phyloP scores from a whole-genome alignment of 495 filamentous ascomycete species.

The Glonium stellatum region DNA sequence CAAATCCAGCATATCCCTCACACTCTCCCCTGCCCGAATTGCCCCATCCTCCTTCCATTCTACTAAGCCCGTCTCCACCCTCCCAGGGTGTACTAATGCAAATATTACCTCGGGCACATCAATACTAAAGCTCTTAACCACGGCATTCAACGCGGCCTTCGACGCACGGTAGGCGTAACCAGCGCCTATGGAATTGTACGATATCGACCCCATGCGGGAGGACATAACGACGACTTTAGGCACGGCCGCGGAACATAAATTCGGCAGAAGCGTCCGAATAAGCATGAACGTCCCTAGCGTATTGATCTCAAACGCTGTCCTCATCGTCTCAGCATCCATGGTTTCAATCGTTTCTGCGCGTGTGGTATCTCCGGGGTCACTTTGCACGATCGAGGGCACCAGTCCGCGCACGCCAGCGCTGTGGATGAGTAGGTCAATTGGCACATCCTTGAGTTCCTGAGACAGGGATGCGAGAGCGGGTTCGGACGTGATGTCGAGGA shows the following conservation, averaged over 20 bases:
- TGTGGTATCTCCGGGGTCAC: constrained; percentile 25
- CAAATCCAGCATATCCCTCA: constrained; percentile 33
- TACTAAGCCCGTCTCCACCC: constrained; percentile 40
- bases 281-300: constrained; percentile 32
- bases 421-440: constrained; percentile 35
- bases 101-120: constrained; percentile 37
- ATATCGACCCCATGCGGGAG: constrained; percentile 38
- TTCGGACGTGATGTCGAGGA: constrained; percentile 10
- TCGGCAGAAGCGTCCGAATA: constrained; percentile 28
- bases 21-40: constrained; percentile 35
- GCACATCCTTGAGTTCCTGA: constrained; percentile 5
- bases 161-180: constrained; percentile 71
- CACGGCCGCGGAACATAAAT: constrained; percentile 13
- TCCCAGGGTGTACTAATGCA: constrained; percentile 39
- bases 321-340: constrained; percentile 33
- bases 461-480: constrained; percentile 16
- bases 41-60: constrained; percentile 38
- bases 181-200: constrained; percentile 55
- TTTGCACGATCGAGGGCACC: constrained; percentile 24
- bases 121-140: constrained; percentile 37
- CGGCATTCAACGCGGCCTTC: constrained; percentile 50
- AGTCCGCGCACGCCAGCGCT: constrained; percentile 36
- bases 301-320: constrained; percentile 32
- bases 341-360: constrained; percentile 31
- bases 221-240: constrained; percentile 37